Percentiles rank a stretch among this genome's conserved stretches.
Evolutionary conservation across 345 rosid genomes (phyloP).

Genomic region (Eucalyptus pauciflora): DNA sequence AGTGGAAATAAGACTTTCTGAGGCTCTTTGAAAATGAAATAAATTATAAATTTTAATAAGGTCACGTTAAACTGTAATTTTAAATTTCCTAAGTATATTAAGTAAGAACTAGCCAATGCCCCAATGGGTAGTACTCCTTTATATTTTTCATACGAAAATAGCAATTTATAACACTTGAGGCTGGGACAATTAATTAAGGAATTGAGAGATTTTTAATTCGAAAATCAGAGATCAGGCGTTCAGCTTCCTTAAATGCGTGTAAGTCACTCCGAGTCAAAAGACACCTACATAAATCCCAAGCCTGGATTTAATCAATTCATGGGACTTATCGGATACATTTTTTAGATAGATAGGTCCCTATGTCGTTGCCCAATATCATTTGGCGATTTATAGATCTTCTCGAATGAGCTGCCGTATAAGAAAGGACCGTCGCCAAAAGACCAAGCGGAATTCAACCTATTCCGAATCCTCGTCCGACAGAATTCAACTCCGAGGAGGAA

Average conservation of each 20-base stretch:
- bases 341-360: background rate
- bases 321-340: background rate
- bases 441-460: background rate
- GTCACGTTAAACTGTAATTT: background rate
- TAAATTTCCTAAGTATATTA: background rate
- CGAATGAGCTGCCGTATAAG: background rate
- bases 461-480: background rate
- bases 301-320: background rate
- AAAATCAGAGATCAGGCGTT: fast-evolving
- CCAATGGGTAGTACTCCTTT: background rate
- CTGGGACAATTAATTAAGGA: fast-evolving
- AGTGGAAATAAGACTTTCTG: background rate
- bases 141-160: background rate
- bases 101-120: background rate
- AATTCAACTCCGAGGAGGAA: background rate
- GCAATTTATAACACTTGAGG: background rate
- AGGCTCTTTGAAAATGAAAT: background rate
- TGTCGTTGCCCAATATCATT: background rate
- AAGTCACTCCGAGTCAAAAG: background rate
- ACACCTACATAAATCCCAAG: no score
- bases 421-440: background rate
- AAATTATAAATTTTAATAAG: background rate
- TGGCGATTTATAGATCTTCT: background rate
- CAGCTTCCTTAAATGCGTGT: background rate
- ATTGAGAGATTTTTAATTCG: background rate